Percentiles rank a stretch among this genome's conserved stretches.
phyloP scores from a whole-genome alignment of 2,329 filamentous ascomycete genomes.

The Hypomyces perniciosus region DNA sequence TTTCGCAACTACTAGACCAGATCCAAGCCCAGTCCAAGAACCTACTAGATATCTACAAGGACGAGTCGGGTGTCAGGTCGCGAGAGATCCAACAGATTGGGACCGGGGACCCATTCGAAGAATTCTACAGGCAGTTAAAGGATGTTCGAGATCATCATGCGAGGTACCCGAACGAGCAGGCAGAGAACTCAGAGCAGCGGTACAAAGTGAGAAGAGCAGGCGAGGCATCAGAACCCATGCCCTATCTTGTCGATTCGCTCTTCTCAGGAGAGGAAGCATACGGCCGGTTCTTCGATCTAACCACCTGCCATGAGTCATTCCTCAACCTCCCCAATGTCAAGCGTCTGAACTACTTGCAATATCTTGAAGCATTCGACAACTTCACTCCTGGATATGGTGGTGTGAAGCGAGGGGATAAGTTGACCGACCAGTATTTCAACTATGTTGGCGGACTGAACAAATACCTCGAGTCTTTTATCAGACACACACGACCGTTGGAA shows the following conservation, averaged over 20 bases:
- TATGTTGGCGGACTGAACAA: slow-evolving; percentile 75
- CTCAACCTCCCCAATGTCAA: slow-evolving; percentile 85
- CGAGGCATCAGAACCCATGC: slow-evolving; percentile 57
- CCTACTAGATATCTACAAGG: slow-evolving; percentile 77
- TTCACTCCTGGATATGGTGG: slow-evolving; percentile 70
- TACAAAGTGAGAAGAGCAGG: slow-evolving; percentile 67
- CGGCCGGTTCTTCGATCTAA: slow-evolving; percentile 88
- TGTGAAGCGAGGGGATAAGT: slow-evolving; percentile 74
- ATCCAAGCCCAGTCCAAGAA: slow-evolving; percentile 81
- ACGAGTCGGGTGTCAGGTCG: slow-evolving; percentile 63
- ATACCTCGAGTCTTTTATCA: slow-evolving; percentile 86
- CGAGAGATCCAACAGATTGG: slow-evolving; percentile 80
- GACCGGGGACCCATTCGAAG: slow-evolving; percentile 78
- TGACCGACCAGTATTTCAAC: slow-evolving; percentile 86
- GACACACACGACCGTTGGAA: slow-evolving; percentile 76
- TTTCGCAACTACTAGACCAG: slow-evolving; percentile 77
- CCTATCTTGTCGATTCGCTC: slow-evolving; percentile 74
- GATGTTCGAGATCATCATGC: slow-evolving; percentile 83
- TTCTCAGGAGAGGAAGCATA: slow-evolving; percentile 95
- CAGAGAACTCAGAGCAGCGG: slow-evolving; percentile 89
- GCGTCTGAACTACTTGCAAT: slow-evolving; percentile 83
- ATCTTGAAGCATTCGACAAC: slow-evolving; percentile 83
- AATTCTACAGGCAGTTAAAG: slow-evolving; percentile 81
- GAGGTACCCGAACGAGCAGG: slow-evolving; percentile 86
- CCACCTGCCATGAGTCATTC: slow-evolving; percentile 76